phyloP scores from a whole-genome alignment of 1,284 basidiomycete species.

The Ceratobasidium sp. region DNA sequence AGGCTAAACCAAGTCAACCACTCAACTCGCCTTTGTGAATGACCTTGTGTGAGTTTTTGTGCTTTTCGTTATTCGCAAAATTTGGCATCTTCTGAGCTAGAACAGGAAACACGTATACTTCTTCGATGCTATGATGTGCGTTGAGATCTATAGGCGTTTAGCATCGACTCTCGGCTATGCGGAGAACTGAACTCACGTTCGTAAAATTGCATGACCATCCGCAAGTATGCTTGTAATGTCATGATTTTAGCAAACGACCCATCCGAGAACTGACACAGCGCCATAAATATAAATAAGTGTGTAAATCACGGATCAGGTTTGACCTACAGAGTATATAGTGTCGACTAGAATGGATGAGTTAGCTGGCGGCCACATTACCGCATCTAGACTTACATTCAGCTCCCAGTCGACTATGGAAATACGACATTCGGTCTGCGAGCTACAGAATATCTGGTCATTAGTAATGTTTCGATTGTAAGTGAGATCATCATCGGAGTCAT shows the following conservation, averaged over 20 bases:
- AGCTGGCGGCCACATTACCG: neutral
- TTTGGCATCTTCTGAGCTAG: slow-evolving; percentile 21
- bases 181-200: neutral
- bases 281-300: neutral
- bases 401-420: slow-evolving; percentile 19
- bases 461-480: no score
- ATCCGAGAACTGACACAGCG: slow-evolving; percentile 13
- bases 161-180: neutral
- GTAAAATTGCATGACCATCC: slow-evolving; percentile 28
- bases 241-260: slow-evolving; percentile 20
- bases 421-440: slow-evolving; percentile 25
- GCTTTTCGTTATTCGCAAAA: slow-evolving; percentile 16
- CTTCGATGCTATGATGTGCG: slow-evolving; percentile 21
- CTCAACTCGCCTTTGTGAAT: slow-evolving; percentile 11
- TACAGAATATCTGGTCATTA: neutral
- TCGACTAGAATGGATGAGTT: neutral
- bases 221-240: slow-evolving; percentile 12
- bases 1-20: neutral
- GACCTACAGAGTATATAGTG: slow-evolving; percentile 2
- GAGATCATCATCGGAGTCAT: neutral
- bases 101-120: slow-evolving; percentile 25
- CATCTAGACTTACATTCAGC: slow-evolving; percentile 6
- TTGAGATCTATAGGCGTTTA: neutral
- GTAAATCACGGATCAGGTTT: neutral
- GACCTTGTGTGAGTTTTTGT: slow-evolving; percentile 31